Conservation (phyloP, 2,329 filamentous ascomycete species). For the Xylaria sp. region DNA sequence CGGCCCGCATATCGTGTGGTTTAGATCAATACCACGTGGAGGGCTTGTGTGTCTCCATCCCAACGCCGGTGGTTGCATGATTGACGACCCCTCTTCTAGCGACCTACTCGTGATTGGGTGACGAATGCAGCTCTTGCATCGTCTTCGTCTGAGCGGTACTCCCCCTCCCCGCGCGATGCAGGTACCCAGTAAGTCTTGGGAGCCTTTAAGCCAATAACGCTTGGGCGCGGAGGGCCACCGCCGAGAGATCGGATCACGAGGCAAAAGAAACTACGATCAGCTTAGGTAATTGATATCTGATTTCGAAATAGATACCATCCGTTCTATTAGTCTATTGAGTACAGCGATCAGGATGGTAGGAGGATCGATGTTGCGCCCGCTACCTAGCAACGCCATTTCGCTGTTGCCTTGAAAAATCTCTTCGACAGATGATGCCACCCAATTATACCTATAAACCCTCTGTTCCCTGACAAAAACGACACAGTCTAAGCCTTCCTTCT, state of each 20-base stretch:
- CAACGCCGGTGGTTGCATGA: conserved; percentile 13
- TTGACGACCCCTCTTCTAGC: conserved; percentile 20
- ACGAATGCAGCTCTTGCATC: background rate
- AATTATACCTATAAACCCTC: background rate
- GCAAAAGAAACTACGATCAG: background rate
- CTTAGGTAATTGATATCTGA: background rate
- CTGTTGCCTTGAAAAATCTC: background rate
- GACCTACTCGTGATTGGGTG: conserved; percentile 22
- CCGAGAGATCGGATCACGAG: conserved; percentile 19
- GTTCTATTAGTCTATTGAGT: conserved; percentile 17
- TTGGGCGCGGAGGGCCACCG: background rate
- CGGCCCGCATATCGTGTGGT: conserved; percentile 4
- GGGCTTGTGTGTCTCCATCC: conserved; percentile 17
- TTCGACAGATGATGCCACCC: background rate
- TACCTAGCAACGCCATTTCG: conserved; percentile 18
- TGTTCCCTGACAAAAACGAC: background rate
- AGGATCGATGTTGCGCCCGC: background rate
- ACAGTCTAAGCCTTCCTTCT: background rate
- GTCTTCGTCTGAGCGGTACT: background rate
- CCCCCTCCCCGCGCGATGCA: conserved; percentile 24
- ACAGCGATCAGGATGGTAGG: background rate
- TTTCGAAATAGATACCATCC: background rate
- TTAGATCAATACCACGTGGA: conserved; percentile 19
- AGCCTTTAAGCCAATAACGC: conserved; percentile 26
- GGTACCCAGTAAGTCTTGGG: conserved; percentile 22